Evolutionary conservation across 2,329 filamentous ascomycete species (phyloP), one percentile per base, ranked within the genome.

Genomic region (Dichotomopilus funicola): DNA sequence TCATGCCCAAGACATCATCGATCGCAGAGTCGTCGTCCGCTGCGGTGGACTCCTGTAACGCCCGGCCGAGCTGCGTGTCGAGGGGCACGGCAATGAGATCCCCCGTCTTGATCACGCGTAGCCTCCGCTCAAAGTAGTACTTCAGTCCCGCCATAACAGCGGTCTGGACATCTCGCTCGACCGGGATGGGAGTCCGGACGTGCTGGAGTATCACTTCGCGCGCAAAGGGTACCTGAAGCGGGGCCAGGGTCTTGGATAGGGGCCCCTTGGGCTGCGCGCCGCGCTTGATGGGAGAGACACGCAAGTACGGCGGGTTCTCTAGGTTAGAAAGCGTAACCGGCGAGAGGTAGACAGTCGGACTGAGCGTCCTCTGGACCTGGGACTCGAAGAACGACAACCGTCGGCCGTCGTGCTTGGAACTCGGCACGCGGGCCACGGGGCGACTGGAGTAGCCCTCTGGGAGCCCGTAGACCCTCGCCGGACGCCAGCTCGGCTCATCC

Each of bases 61-160:
- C 87, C 55, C 87, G 82, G 2, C 91, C 92, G 1, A 97, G 78
- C 51, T 86, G 83, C 52, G 91, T 89, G 65, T 99, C 92, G 34
- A 99, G 85, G 2, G 90, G 86, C 10, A 99, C 87, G 13, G 89
- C 91, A 53, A 99, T 85, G 10, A 96, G 73, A 71, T 99, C 94
- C 2, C 91, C 92, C 42, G 83, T 85, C 66, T 91, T 91, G 41
- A 97, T 82, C 10, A 97, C 80, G 4, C 94, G 83, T 55, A 87
- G 82, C 64, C 88, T 89, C 54, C 83, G 82, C 61, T 95, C 88
- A 68, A 99, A 96, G 67, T 96, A 87, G 41, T 84, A 83, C 68
- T 96, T 96, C 43, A 99, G 72, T 0, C 89, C 91, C 13, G 89
- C 86, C 63, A 97, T 86, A 4, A 97, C 80, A 4, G 89, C 89